These are phyloP conservation scores for Psidium friedrichsthalianum DNA, from an alignment of 345 rosid genomes.

Conservation along the genomic window DNA sequence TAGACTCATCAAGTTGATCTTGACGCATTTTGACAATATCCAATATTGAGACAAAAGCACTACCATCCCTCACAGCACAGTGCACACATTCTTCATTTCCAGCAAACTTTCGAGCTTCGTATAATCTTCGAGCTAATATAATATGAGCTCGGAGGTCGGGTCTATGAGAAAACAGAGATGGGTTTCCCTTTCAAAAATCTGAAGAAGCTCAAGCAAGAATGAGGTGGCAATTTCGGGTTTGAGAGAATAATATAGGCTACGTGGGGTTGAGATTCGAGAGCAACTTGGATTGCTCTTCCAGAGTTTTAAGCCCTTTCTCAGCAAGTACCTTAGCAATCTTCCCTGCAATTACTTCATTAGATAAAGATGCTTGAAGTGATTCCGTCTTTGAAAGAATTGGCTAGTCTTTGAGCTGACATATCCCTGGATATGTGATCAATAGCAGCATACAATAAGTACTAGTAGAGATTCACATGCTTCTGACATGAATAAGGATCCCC, in stretches of 20 bases:
- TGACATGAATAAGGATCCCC: neutral
- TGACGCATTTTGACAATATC: conserved; percentile 22
- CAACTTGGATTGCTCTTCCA: conserved; percentile 21
- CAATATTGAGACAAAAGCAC: conserved; percentile 19
- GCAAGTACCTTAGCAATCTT: conserved; percentile 12
- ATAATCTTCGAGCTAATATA: conserved; percentile 32
- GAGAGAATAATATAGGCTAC: conserved; percentile 41
- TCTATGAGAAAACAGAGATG: conserved; percentile 17
- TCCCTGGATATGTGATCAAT: neutral
- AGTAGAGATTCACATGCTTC: neutral
- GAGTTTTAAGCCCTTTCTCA: conserved; percentile 21
- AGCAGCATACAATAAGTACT: neutral
- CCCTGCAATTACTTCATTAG: conserved; percentile 12
- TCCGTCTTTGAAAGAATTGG: conserved; percentile 5
- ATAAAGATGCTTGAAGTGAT: neutral
- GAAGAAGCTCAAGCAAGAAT: conserved; percentile 43
- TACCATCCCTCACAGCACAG: conserved; percentile 20
- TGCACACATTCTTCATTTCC: conserved; percentile 39
- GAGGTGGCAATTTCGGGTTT: conserved; percentile 34
- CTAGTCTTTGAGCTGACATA: conserved; percentile 25
- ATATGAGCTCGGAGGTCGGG: conserved; percentile 44
- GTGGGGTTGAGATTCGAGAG: conserved; percentile 36
- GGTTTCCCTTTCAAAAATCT: conserved; percentile 28
- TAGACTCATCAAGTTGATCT: conserved; percentile 6
- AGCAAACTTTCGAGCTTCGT: conserved; percentile 25